Percentiles rank a stretch among this genome's conserved stretches.
Evolutionary conservation across 768 basidiomycete genomes (phyloP).

Genomic region (Collybia sordida): DNA sequence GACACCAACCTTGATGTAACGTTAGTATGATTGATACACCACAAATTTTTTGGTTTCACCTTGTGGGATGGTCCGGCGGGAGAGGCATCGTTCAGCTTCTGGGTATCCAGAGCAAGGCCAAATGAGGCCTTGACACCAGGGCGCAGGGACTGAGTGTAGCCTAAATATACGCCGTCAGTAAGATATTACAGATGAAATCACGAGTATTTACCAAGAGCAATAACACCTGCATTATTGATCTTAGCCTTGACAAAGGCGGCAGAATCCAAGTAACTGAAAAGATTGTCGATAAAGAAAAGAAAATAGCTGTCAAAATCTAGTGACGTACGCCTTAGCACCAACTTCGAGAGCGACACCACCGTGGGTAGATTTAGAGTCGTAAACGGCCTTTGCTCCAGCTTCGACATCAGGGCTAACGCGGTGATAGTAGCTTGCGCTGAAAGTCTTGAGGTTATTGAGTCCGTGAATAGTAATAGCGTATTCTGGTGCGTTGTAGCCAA

Average conservation of each 20-base stretch:
- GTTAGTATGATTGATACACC: background rate
- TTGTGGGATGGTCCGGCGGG: constrained; percentile 76
- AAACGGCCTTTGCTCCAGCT: constrained; percentile 95
- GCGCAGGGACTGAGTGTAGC: constrained; percentile 91
- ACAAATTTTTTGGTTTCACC: constrained; percentile 33
- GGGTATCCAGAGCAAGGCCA: constrained; percentile 94
- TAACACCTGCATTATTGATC: constrained; percentile 95
- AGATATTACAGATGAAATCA: background rate
- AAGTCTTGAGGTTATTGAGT: constrained; percentile 91
- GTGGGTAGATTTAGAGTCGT: constrained; percentile 89
- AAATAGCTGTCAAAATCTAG: background rate
- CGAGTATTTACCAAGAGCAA: constrained; percentile 65
- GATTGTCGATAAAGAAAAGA: background rate
- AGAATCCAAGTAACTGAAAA: constrained; percentile 70
- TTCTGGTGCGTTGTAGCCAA: constrained; percentile 95
- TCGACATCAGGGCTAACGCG: constrained; percentile 88
- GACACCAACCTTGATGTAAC: constrained; percentile 58
- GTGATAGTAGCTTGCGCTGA: constrained; percentile 98
- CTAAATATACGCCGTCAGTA: constrained; percentile 30
- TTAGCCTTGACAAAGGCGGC: constrained; percentile 97
- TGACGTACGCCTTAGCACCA: constrained; percentile 86
- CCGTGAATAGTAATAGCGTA: constrained; percentile 94
- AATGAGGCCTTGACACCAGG: constrained; percentile 92
- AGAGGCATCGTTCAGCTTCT: constrained; percentile 77
- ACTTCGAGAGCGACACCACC: constrained; percentile 90